These are phyloP conservation scores for Salicornia ramosissima DNA, from an alignment of 148 eudicot species.

Conservation along the genomic window DNA sequence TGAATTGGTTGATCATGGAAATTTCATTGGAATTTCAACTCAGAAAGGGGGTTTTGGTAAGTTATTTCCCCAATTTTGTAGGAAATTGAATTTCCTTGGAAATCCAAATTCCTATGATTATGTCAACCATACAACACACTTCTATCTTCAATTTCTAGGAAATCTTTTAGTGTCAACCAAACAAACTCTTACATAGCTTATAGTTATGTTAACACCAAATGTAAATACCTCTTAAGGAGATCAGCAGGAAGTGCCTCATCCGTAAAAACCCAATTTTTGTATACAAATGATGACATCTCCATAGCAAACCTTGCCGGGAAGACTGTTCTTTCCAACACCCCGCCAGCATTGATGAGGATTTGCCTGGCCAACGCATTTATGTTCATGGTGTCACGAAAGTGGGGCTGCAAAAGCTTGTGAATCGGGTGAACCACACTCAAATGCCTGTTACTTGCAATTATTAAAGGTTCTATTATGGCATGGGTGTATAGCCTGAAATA, in stretches of 20 bases:
- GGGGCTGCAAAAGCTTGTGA: conserved; percentile 70
- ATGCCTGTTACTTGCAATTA: conserved; percentile 62
- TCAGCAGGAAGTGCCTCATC: conserved; percentile 72
- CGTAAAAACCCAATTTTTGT: conserved; percentile 60
- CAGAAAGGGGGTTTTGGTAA: too few species aligned
- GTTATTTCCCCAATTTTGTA: too few species aligned
- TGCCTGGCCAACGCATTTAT: conserved; percentile 78
- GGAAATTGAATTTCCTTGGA: too few species aligned
- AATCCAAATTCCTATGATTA: too few species aligned
- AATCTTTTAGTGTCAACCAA: too few species aligned
- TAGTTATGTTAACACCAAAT: too few species aligned
- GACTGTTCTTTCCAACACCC: conserved; percentile 66
- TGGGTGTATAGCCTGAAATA: conserved; percentile 69
- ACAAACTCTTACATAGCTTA: too few species aligned
- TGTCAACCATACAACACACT: too few species aligned
- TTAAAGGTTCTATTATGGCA: conserved; percentile 68
- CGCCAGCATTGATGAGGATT: conserved; percentile 69
- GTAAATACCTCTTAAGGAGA: conserved; percentile 56
- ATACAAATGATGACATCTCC: conserved; percentile 66
- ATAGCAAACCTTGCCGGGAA: conserved; percentile 61
- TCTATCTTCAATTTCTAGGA: too few species aligned
- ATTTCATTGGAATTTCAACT: too few species aligned
- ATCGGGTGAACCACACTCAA: conserved; percentile 77
- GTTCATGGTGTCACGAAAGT: conserved; percentile 70
- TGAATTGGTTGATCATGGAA: too few species aligned